phyloP scores from a whole-genome alignment of 106 monocot genomes.

The Apostasia ramifera region DNA sequence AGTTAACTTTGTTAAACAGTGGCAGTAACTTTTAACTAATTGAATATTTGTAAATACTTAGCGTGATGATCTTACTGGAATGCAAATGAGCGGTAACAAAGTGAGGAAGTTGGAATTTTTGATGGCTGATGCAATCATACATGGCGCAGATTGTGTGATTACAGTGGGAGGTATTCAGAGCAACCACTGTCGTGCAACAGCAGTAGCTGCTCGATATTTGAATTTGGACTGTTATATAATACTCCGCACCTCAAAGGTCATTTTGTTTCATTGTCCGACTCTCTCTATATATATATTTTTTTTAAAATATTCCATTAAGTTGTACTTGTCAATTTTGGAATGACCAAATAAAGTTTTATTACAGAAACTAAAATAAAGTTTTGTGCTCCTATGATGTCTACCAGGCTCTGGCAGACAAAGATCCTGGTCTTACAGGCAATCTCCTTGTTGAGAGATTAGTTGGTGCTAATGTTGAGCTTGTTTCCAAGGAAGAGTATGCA shows the following conservation, averaged over 20 bases:
- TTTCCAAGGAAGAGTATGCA: constrained; percentile 96
- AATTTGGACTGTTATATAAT: constrained; percentile 91
- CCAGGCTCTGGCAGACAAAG: constrained; percentile 68
- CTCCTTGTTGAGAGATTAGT: constrained; percentile 88
- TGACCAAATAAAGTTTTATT: too few species aligned
- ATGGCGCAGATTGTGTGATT: constrained; percentile 83
- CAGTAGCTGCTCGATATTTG: constrained; percentile 88
- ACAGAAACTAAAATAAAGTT: too few species aligned
- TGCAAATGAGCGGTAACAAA: constrained; percentile 99
- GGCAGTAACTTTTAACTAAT: constrained; percentile 3
- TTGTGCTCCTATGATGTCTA: not conserved
- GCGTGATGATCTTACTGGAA: constrained; percentile 96
- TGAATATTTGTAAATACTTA: constrained; percentile 16
- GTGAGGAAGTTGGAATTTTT: constrained; percentile 93
- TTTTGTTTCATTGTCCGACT: not conserved
- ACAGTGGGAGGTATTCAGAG: constrained; percentile 97
- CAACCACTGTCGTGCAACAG: constrained; percentile 96
- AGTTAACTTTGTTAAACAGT: not conserved
- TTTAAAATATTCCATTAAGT: not conserved
- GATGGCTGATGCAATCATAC: constrained; percentile 78
- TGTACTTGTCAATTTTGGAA: too few species aligned
- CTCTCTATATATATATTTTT: not conserved
- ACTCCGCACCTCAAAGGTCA: constrained; percentile 92
- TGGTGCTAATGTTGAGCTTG: constrained; percentile 89
- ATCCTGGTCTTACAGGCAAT: constrained; percentile 94